Evolutionary conservation across 2,329 filamentous ascomycete genomes (phyloP).

Genomic region (Mycocentrospora acerina): DNA sequence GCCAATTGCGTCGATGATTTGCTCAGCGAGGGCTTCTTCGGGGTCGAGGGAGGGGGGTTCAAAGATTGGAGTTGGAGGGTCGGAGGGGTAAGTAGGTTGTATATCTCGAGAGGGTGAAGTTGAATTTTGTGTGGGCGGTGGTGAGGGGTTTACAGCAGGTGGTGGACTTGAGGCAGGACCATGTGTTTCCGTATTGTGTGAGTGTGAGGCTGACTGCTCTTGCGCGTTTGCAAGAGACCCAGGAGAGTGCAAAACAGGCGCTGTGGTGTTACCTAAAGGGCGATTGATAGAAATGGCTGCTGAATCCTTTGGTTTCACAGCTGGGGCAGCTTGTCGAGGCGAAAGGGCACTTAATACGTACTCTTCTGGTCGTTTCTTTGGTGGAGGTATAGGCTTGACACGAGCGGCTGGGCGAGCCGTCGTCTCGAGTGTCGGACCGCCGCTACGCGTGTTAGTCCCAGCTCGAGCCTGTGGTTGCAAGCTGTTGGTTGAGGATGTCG

Average conservation of each 20-base stretch:
- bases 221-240: not conserved
- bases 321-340: no score
- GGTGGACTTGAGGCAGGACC: conserved; percentile 3
- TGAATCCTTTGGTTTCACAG: no score
- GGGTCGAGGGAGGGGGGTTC: conserved; percentile 16
- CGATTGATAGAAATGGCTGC: no score
- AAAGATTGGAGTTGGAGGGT: conserved; percentile 18
- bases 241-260: not conserved
- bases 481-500: conserved; percentile 21
- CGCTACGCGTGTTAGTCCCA: conserved; percentile 20
- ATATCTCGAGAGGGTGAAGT: conserved; percentile 17
- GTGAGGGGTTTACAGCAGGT: conserved; percentile 1
- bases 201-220: no score
- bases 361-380: no score
- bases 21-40: conserved; percentile 39
- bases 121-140: conserved; percentile 1
- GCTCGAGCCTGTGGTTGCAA: conserved; percentile 21
- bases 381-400: conserved; percentile 13
- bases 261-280: no score
- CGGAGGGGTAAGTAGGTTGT: conserved; percentile 15
- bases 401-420: conserved; percentile 8
- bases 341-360: no score
- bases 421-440: no score
- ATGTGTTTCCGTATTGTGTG: no score
- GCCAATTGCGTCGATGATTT: conserved; percentile 44